These are phyloP conservation scores for Moricandia arvensis DNA, from an alignment of 345 rosid species.

Conservation along the genomic window DNA sequence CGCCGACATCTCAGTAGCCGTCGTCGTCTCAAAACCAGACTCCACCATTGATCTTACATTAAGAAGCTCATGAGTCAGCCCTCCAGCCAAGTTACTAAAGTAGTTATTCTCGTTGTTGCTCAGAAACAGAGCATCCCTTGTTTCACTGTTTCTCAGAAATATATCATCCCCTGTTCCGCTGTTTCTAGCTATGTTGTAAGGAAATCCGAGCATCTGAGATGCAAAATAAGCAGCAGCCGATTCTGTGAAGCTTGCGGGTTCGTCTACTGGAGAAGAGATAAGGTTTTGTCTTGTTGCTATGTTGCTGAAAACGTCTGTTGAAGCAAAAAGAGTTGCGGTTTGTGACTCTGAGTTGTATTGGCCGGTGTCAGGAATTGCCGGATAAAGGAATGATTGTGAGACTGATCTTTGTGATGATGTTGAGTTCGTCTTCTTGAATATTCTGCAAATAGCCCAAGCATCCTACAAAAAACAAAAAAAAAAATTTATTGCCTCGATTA, in stretches of 20 bases:
- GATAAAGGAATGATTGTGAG: conserved; percentile 52
- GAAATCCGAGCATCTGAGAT: conserved; percentile 33
- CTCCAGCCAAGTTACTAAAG: conserved; percentile 21
- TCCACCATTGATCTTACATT: conserved; percentile 24
- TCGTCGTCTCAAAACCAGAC: neutral
- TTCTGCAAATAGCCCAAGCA: conserved; percentile 96
- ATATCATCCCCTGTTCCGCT: conserved; percentile 18
- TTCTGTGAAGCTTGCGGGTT: conserved; percentile 5
- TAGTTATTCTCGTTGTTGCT: conserved; percentile 26
- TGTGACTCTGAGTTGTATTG: conserved; percentile 29
- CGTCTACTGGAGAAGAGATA: conserved; percentile 5
- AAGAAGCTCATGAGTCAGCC: conserved; percentile 13
- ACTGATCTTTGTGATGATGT: conserved; percentile 64
- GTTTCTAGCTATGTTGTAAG: conserved; percentile 13
- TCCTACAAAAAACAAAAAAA: conserved; percentile 49
- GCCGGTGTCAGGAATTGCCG: conserved; percentile 1
- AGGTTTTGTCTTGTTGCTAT: conserved; percentile 19
- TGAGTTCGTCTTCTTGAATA: conserved; percentile 81
- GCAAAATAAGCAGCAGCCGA: conserved; percentile 23
- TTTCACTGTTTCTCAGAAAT: conserved; percentile 16
- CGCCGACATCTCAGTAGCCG: conserved; percentile 25
- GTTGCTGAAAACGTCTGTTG: conserved; percentile 15
- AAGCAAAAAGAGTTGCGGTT: conserved; percentile 17
- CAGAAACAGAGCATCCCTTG: conserved; percentile 22
- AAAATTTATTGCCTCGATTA: too few species aligned